Base-by-base conservation (phyloP, 371 early-diverging fungal genomes). In the Circinella minor region DNA sequence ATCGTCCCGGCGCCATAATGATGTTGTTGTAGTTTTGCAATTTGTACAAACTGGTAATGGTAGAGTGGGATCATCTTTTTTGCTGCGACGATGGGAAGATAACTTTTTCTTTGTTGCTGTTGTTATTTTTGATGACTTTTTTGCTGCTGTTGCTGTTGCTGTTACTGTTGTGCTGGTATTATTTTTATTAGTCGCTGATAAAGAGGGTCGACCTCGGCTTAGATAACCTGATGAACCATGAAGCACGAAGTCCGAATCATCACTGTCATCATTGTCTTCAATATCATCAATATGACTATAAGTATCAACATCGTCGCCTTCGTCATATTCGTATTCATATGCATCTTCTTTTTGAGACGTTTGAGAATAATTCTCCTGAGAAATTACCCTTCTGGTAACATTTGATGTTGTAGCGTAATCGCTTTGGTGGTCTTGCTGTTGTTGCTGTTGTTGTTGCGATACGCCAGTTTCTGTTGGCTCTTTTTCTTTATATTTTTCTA, bases 1-100 rank as follows among this genome's bases (percentile, higher is more conserved):
- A 9, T 88, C 86, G 74, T 94, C 91, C 55, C 98, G 88, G 43
- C 99, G 89, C 99, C 99, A 99, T 18, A 98, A 88, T 1, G 99
- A 98, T 0, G 99, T 99, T 6, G 86, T 91, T 0, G 91, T 93
- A 6, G 96, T 95, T 27, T 83, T 72, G 82, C 99, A 99, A 86
- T 99, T 98, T 51, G 88, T 86, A 78, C 99, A 99, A 46, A 73
- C 69, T 27, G 80, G 79, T 67, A 65, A 13, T 65, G 34, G 34
- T 65, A 20, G 34, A 36, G 20, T 48, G n/a, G 49, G 54, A n/a
- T 54, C 51, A 36, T 51, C 54, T 54, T 65, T 48, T 20, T 27
- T 48, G 20, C 54, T 54, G 65, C 49, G 36, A 17, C 46, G 39
- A 43, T 13, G 15, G 4, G 46, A 34, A 20, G 48, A 17, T 63